phyloP scores from a whole-genome alignment of 176 grass and related monocot species.

The Themeda triandra region DNA sequence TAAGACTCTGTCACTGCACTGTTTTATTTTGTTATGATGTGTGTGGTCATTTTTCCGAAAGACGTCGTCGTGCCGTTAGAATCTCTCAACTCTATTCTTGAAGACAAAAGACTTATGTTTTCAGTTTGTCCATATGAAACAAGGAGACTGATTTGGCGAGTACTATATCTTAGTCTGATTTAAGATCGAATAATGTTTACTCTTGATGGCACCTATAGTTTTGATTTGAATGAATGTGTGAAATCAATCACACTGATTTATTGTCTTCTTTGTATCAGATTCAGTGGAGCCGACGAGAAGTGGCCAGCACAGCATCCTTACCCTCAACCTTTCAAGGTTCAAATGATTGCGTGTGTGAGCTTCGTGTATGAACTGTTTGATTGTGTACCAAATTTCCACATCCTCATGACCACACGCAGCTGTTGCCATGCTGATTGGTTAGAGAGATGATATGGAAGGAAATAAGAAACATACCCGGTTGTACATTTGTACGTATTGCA shows the following conservation, averaged over 20 bases:
- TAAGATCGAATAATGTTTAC: not conserved
- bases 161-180: not conserved
- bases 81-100: not conserved
- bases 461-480: no score
- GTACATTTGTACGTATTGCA: not conserved
- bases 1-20: not conserved
- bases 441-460: not conserved
- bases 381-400: not conserved
- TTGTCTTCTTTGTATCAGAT: conserved; percentile 5
- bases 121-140: not conserved
- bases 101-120: not conserved
- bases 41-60: not conserved
- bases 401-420: not conserved
- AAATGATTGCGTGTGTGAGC: not conserved
- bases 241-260: not conserved
- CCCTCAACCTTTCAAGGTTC: not conserved
- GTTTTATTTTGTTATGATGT: not conserved
- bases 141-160: not conserved
- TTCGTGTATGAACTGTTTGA: not conserved
- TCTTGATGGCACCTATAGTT: not conserved
- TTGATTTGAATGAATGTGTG: not conserved
- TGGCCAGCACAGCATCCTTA: not conserved
- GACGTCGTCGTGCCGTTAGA: not conserved
- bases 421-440: not conserved
- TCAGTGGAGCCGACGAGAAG: not conserved